These are phyloP conservation scores for Collybia sordida DNA, from an alignment of 768 basidiomycete species.

Conservation along the genomic window DNA sequence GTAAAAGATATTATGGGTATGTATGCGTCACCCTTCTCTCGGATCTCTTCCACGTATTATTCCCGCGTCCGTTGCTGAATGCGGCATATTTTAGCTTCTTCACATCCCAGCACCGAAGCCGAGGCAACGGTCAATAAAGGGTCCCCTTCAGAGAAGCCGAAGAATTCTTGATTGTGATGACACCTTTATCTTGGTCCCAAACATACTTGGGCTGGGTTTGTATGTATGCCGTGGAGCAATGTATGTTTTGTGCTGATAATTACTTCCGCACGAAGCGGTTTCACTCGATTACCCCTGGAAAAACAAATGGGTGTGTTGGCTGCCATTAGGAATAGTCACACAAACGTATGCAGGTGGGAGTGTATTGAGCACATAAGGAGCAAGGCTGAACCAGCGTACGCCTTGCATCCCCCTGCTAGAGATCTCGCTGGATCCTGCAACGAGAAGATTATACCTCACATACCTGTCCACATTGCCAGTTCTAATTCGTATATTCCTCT, in stretches of 20 bases:
- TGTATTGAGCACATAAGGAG: neutral
- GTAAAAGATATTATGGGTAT: slow-evolving; percentile 61
- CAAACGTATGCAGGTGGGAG: neutral
- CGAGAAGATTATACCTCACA: too few species aligned
- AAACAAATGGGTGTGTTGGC: neutral
- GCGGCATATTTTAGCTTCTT: slow-evolving; percentile 7
- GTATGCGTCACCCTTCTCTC: slow-evolving; percentile 7
- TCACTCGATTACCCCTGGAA: neutral
- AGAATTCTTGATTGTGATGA: neutral
- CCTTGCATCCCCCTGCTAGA: too few species aligned
- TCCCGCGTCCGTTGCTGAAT: too few species aligned
- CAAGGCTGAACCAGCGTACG: neutral
- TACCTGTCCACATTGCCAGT: too few species aligned
- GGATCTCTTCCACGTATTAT: slow-evolving; percentile 1
- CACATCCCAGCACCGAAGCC: slow-evolving; percentile 8
- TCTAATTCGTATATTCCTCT: too few species aligned
- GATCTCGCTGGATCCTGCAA: too few species aligned
- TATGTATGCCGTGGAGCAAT: slow-evolving; percentile 3
- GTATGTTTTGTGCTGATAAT: too few species aligned
- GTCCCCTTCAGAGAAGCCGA: slow-evolving; percentile 11
- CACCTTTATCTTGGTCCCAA: neutral
- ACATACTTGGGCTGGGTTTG: neutral
- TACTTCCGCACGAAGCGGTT: too few species aligned
- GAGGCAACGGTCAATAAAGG: slow-evolving; percentile 4
- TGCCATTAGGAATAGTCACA: neutral